These are phyloP conservation scores for Ophiocordyceps unilateralis DNA, from an alignment of 2,329 filamentous ascomycete genomes.

Conservation along the genomic window DNA sequence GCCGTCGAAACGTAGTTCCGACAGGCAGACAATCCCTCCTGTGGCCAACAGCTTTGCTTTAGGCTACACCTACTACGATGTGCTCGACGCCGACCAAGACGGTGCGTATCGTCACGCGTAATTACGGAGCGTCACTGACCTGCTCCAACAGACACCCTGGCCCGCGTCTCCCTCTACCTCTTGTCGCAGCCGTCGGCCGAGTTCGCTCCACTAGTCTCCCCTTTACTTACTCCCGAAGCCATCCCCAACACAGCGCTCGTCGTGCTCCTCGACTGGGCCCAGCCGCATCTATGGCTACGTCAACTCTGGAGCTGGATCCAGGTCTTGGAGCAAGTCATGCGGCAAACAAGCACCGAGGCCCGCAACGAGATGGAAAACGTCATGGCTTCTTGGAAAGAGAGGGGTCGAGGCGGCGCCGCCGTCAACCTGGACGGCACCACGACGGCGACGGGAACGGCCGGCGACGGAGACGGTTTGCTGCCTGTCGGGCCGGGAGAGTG, in stretches of 20 bases:
- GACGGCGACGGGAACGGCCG: slow-evolving; percentile 30
- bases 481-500: slow-evolving; percentile 81
- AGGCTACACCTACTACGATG: slow-evolving; percentile 90
- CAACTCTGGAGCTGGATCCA: slow-evolving; percentile 82
- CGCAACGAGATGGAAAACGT: slow-evolving; percentile 76
- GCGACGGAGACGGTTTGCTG: slow-evolving; percentile 51
- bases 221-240: slow-evolving; percentile 67
- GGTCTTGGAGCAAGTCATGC: slow-evolving; percentile 59
- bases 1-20: slow-evolving; percentile 34
- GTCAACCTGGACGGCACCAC: slow-evolving; percentile 44
- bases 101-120: slow-evolving; percentile 30
- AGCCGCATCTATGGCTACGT: slow-evolving; percentile 83
- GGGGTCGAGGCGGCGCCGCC: slow-evolving; percentile 47
- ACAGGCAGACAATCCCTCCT: slow-evolving; percentile 49
- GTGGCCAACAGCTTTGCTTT: slow-evolving; percentile 85
- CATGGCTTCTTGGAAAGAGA: slow-evolving; percentile 64
- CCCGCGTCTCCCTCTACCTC: slow-evolving; percentile 75
- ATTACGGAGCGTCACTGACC: slow-evolving; percentile 6
- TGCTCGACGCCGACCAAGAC: slow-evolving; percentile 85
- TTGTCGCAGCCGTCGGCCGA: slow-evolving; percentile 70
- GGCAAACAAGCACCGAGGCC: slow-evolving; percentile 56
- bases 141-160: slow-evolving; percentile 57
- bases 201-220: slow-evolving; percentile 67
- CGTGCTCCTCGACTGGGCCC: slow-evolving; percentile 86
- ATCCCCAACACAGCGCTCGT: slow-evolving; percentile 78